These are phyloP conservation scores for Trichosporon sp. DNA, from an alignment of 1,284 basidiomycete species.

Conservation along the genomic window DNA sequence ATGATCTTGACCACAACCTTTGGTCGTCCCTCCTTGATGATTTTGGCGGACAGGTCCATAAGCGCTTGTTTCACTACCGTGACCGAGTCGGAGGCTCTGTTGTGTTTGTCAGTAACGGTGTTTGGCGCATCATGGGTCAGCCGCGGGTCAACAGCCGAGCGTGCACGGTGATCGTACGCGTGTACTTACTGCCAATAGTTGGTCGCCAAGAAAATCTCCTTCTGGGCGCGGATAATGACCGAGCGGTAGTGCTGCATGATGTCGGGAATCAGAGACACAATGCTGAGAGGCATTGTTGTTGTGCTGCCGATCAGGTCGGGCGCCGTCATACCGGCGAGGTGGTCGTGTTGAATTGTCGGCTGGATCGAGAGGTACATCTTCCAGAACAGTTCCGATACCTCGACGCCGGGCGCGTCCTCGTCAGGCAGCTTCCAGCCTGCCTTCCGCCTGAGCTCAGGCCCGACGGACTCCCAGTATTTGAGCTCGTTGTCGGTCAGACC, in stretches of 20 bases:
- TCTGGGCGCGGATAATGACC: conserved; percentile 62
- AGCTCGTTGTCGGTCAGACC: conserved; percentile 49
- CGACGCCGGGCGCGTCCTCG: conserved; percentile 46
- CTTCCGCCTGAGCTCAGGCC: conserved; percentile 41
- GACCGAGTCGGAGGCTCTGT: conserved; percentile 61
- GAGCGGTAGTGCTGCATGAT: conserved; percentile 64
- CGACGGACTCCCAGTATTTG: conserved; percentile 41
- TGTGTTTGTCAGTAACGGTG: conserved; percentile 18
- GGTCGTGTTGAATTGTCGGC: conserved; percentile 61
- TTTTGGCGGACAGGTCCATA: conserved; percentile 62
- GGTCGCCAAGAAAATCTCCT: conserved; percentile 66
- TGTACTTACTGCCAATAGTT: conserved; percentile 62
- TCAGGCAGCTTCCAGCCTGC: conserved; percentile 54
- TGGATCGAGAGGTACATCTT: conserved; percentile 63
- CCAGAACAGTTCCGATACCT: conserved; percentile 54
- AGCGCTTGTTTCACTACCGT: conserved; percentile 63
- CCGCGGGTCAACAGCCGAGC: neutral
- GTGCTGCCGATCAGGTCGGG: conserved; percentile 63
- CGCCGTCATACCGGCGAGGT: conserved; percentile 61
- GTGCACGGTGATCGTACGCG: neutral
- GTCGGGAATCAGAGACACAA: conserved; percentile 63
- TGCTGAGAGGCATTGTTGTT: conserved; percentile 62
- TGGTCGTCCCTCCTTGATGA: conserved; percentile 58
- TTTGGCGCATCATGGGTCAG: neutral
- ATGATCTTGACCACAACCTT: conserved; percentile 66